Evolutionary conservation across 306 rosid genomes (phyloP).

Genomic region (Pterocarpus santalinus): DNA sequence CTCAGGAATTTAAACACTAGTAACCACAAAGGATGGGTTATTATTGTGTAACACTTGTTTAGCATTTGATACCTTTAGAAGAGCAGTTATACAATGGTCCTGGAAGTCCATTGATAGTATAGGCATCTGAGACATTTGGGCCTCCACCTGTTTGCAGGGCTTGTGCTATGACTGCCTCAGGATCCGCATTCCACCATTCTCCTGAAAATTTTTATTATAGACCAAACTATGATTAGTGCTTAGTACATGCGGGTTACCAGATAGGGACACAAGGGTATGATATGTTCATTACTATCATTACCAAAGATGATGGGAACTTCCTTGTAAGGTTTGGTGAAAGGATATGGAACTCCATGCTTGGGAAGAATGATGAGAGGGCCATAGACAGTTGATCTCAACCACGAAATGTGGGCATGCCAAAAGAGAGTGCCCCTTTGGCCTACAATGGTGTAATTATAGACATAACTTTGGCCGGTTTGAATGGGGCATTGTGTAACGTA

Average conservation of each 20-base stretch:
- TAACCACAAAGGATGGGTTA: too few relatives aligned
- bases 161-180: constrained; percentile 67
- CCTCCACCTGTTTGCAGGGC: constrained; percentile 72
- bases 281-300: constrained; percentile 2
- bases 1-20: too few relatives aligned
- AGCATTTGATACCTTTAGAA: constrained; percentile 54
- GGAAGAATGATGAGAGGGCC: constrained; percentile 73
- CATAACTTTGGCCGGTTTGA: constrained; percentile 69
- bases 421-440: constrained; percentile 79
- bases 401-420: constrained; percentile 78
- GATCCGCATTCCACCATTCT: constrained; percentile 75
- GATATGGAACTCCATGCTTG: constrained; percentile 58
- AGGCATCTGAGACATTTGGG: constrained; percentile 79
- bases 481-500: constrained; percentile 77
- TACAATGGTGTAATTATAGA: constrained; percentile 65
- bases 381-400: constrained; percentile 71
- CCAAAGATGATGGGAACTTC: constrained; percentile 59
- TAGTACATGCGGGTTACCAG: neutral
- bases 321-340: constrained; percentile 54
- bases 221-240: neutral
- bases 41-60: neutral
- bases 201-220: constrained; percentile 48
- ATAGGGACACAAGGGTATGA: neutral
- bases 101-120: constrained; percentile 72
- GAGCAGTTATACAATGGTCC: constrained; percentile 75